These are phyloP conservation scores for Acer campestre DNA, from an alignment of 345 rosid species.

Conservation along the genomic window DNA sequence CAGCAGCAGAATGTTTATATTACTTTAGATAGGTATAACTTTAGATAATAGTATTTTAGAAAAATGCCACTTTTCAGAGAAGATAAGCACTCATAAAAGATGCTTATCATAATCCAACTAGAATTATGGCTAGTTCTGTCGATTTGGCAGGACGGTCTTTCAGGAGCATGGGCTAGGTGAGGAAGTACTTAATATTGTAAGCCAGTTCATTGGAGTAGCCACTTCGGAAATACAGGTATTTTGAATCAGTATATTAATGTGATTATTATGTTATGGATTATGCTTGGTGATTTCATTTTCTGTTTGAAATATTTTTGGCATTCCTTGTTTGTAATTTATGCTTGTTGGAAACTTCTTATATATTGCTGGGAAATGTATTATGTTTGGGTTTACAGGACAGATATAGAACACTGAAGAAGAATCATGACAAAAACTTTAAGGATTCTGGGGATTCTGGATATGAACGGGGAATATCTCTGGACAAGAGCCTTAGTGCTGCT, in stretches of 20 bases:
- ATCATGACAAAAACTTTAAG: constrained; percentile 41
- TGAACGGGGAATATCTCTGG: constrained; percentile 62
- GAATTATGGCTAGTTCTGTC: background rate
- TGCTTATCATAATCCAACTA: constrained; percentile 1
- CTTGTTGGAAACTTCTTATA: constrained; percentile 22
- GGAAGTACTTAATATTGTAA: constrained; percentile 58
- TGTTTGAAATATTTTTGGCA: constrained; percentile 9
- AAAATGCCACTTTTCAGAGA: background rate
- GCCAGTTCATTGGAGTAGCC: constrained; percentile 70
- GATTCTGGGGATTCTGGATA: constrained; percentile 44
- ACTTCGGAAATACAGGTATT: constrained; percentile 72
- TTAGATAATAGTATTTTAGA: background rate
- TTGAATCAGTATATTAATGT: constrained; percentile 6
- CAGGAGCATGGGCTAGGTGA: constrained; percentile 78
- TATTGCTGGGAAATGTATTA: constrained; percentile 11
- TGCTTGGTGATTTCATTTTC: background rate
- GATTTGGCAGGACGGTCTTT: constrained; percentile 68
- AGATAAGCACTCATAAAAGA: background rate
- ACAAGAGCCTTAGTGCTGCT: constrained; percentile 84
- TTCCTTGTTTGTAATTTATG: background rate
- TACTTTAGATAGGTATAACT: background rate
- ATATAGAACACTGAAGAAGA: constrained; percentile 61
- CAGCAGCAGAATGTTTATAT: background rate
- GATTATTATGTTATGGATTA: constrained; percentile 20
- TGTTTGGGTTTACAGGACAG: constrained; percentile 67